Evolutionary conservation across 768 basidiomycete genomes (phyloP).

Genomic region (Megacollybia marginata): DNA sequence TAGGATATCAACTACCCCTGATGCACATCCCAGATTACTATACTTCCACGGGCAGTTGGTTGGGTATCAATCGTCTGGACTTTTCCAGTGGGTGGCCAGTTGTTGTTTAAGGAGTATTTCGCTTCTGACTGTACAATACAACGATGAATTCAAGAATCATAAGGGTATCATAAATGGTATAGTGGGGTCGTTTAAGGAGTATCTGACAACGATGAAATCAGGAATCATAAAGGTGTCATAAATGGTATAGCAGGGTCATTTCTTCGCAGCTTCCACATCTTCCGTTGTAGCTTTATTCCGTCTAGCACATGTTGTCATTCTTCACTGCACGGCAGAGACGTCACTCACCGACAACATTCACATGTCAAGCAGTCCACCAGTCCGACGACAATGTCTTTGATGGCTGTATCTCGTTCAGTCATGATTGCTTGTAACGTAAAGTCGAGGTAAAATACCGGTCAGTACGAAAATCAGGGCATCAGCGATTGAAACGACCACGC

Average conservation of each 20-base stretch:
- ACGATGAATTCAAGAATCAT: not conserved
- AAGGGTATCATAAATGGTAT: not conserved
- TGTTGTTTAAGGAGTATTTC: no score
- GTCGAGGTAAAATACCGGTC: no score
- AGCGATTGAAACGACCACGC: no score
- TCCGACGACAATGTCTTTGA: not conserved
- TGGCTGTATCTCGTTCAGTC: not conserved
- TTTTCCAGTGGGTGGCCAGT: constrained; percentile 48
- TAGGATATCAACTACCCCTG: not conserved
- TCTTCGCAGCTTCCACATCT: not conserved
- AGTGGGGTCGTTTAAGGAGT: not conserved
- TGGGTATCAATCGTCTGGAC: constrained; percentile 40
- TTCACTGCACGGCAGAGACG: not conserved
- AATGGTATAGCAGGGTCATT: not conserved
- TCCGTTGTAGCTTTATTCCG: not conserved
- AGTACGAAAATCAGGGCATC: no score
- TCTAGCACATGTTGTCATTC: not conserved
- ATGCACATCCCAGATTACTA: constrained; percentile 35
- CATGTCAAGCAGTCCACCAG: not conserved
- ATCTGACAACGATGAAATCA: not conserved
- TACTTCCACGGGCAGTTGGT: constrained; percentile 35
- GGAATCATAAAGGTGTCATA: not conserved
- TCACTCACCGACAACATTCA: not conserved
- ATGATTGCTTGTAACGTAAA: no score
- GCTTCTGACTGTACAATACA: no score